Percentiles rank a stretch among this genome's conserved stretches.
Conservation (phyloP, 2,329 filamentous ascomycete genomes). For the Coleophoma cylindrospora region DNA sequence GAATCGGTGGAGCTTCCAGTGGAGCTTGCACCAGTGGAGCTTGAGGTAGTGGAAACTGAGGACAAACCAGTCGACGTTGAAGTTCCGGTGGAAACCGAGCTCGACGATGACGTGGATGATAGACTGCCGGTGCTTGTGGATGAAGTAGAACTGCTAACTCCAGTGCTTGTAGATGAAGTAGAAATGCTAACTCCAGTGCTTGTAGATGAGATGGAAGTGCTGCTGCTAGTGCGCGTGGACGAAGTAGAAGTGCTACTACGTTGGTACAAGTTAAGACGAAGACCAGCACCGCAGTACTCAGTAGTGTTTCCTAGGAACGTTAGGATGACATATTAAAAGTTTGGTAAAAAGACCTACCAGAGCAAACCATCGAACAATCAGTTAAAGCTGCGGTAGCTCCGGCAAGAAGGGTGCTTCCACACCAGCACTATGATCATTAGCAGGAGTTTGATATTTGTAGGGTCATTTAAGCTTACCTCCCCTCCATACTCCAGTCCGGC, state of each 20-base stretch:
- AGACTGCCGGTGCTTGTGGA: background rate
- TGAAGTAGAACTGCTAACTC: too few species aligned
- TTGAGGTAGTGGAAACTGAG: background rate
- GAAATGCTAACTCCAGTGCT: too few species aligned
- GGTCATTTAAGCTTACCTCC: conserved; percentile 4
- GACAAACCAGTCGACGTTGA: background rate
- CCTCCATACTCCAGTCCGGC: conserved; percentile 28
- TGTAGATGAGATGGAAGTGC: background rate
- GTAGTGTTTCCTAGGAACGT: conserved; percentile 17
- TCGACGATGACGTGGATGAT: too few species aligned
- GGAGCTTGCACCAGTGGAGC: conserved; percentile 3
- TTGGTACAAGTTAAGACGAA: conserved; percentile 21
- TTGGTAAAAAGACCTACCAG: conserved; percentile 8
- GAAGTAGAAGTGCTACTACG: conserved; percentile 12
- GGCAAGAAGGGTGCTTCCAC: conserved; percentile 18
- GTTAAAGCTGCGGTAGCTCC: conserved; percentile 12
- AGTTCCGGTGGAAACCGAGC: conserved; percentile 2
- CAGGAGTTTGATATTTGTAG: background rate
- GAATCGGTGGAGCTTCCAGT: conserved; percentile 1
- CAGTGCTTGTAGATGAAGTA: too few species aligned
- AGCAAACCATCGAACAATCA: conserved; percentile 24
- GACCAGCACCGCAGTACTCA: conserved; percentile 28
- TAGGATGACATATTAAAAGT: background rate
- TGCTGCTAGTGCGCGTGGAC: too few species aligned
- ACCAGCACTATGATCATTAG: conserved; percentile 17